These are phyloP conservation scores for Fusarium ramigenum DNA, from an alignment of 2,329 filamentous ascomycete species.

Conservation along the genomic window DNA sequence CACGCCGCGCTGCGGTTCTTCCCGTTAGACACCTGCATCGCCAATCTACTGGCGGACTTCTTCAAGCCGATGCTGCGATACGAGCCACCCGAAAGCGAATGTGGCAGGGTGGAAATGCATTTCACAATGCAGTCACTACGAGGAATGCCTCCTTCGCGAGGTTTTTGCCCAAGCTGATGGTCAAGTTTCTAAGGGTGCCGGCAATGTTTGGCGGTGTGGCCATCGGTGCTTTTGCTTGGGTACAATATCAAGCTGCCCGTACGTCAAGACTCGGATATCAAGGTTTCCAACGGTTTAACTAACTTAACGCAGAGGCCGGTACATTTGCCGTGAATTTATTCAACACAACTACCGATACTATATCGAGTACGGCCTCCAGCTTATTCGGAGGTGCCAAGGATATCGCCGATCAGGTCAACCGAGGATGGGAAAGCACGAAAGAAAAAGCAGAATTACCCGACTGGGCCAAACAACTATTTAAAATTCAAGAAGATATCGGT, in stretches of 20 bases:
- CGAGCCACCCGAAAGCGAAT: conserved; percentile 69
- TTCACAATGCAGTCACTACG: conserved; percentile 79
- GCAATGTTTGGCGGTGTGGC: conserved; percentile 92
- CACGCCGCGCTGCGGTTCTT: conserved; percentile 67
- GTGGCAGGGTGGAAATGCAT: conserved; percentile 83
- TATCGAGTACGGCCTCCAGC: conserved; percentile 72
- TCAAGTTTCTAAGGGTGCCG: conserved; percentile 88
- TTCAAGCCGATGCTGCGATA: conserved; percentile 71
- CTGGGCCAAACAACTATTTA: conserved; percentile 82
- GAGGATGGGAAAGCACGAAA: conserved; percentile 85
- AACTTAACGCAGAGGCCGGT: conserved; percentile 55
- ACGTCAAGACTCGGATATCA: conserved; percentile 50
- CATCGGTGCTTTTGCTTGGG: conserved; percentile 86
- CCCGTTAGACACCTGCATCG: conserved; percentile 72
- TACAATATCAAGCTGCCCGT: conserved; percentile 96
- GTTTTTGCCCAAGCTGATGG: conserved; percentile 83
- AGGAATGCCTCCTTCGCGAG: conserved; percentile 72
- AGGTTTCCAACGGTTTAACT: conserved; percentile 27
- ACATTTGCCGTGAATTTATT: conserved; percentile 71
- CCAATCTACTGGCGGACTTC: conserved; percentile 73
- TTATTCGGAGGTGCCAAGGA: conserved; percentile 77
- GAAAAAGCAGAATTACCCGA: conserved; percentile 75
- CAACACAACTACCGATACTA: conserved; percentile 75
- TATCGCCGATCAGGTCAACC: conserved; percentile 80
- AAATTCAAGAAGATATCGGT: conserved; percentile 67